A percentile compares a stretch with the other conserved stretches of the same genome.
These are phyloP conservation scores for Spizellomyces punctatus DNA, from an alignment of 192 early-diverging fungal species.

Conservation along the genomic window DNA sequence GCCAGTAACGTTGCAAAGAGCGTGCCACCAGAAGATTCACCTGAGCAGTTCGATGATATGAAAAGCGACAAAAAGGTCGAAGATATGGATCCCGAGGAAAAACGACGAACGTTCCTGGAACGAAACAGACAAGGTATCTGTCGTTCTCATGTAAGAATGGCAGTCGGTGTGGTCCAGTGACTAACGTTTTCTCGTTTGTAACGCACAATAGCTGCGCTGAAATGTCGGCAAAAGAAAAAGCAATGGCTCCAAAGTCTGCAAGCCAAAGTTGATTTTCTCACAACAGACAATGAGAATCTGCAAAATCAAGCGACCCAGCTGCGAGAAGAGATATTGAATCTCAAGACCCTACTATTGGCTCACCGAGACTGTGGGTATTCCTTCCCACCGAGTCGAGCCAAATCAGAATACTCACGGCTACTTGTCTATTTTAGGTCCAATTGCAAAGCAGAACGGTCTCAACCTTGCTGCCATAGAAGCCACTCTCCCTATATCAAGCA, in stretches of 20 bases:
- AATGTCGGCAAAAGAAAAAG: slow-evolving; percentile 93
- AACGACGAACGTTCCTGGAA: slow-evolving; percentile 81
- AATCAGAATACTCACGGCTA: background rate
- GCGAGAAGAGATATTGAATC: slow-evolving; percentile 72
- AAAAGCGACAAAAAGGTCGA: background rate
- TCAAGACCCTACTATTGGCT: slow-evolving; percentile 75
- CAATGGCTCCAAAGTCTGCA: slow-evolving; percentile 86
- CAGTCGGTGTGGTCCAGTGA: background rate
- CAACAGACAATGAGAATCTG: slow-evolving; percentile 68
- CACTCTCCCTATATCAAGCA: background rate
- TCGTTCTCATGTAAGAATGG: background rate
- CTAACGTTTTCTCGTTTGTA: background rate
- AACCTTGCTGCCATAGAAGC: slow-evolving; percentile 31
- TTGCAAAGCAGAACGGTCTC: slow-evolving; percentile 33
- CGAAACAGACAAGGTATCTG: slow-evolving; percentile 78
- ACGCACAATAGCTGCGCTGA: slow-evolving; percentile 67
- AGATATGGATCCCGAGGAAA: slow-evolving; percentile 56
- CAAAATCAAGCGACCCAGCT: slow-evolving; percentile 59
- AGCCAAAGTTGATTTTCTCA: slow-evolving; percentile 59
- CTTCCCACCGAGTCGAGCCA: background rate
- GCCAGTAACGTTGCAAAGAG: background rate
- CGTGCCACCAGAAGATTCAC: background rate
- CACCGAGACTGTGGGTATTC: slow-evolving; percentile 70
- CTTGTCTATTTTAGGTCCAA: slow-evolving; percentile 13
- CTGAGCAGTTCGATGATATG: background rate